A percentile compares a stretch with the other conserved stretches of the same genome.
phyloP scores from a whole-genome alignment of 768 basidiomycete species.

The Russula sp. region DNA sequence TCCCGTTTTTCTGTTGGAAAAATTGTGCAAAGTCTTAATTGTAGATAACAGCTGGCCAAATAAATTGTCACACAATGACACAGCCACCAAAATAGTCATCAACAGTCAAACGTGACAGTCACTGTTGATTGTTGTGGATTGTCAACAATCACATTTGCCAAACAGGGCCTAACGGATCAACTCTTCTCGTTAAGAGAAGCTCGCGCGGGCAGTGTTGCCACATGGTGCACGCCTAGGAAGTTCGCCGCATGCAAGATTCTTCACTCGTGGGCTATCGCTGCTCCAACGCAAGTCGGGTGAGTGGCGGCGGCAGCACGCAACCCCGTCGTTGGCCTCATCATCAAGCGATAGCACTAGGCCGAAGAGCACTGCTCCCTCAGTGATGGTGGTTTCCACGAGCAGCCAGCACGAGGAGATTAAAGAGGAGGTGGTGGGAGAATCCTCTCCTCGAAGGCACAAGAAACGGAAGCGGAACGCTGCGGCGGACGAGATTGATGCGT shows the following conservation, averaged over 20 bases:
- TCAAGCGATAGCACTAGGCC: background rate
- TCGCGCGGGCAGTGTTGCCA: conserved; percentile 70
- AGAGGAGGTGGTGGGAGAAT: background rate
- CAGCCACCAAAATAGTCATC: too few relatives aligned
- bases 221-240: conserved; percentile 65
- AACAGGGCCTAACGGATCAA: background rate
- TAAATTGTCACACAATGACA: too few relatives aligned
- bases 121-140: too few relatives aligned
- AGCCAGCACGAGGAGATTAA: background rate
- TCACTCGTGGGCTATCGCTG: conserved; percentile 68
- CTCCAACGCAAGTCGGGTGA: conserved; percentile 73
- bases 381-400: background rate
- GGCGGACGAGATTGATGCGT: conserved; percentile 67
- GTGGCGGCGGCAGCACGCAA: conserved; percentile 70
- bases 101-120: too few relatives aligned
- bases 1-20: too few relatives aligned
- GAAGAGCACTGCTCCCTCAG: background rate
- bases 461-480: conserved; percentile 43
- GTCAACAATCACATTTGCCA: too few relatives aligned
- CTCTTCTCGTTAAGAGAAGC: conserved; percentile 62
- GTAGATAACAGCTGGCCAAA: too few relatives aligned
- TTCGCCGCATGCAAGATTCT: conserved; percentile 84
- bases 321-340: conserved; percentile 14
- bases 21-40: too few relatives aligned
- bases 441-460: conserved; percentile 19